These are phyloP conservation scores for Thermothielavioides terrestris DNA, from an alignment of 495 filamentous ascomycete species.

Conservation along the genomic window DNA sequence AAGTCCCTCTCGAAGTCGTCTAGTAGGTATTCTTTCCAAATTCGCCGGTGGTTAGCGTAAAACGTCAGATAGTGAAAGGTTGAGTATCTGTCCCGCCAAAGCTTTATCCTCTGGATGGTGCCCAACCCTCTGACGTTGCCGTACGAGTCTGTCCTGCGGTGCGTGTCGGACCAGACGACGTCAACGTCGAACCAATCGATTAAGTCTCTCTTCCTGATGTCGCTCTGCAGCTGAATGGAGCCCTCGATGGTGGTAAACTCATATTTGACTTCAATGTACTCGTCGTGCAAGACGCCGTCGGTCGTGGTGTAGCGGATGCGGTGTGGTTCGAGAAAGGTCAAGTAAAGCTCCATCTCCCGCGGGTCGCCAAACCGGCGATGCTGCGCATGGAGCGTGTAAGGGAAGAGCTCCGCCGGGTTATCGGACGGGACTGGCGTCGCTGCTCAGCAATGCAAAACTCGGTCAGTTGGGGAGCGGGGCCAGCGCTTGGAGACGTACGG, in stretches of 20 bases:
- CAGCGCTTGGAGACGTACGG: constrained; percentile 21
- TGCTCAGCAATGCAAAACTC: background rate
- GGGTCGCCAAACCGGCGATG: constrained; percentile 29
- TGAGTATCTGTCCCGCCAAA: constrained; percentile 30
- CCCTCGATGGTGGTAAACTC: constrained; percentile 30
- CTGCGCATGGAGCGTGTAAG: constrained; percentile 26
- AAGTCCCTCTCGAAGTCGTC: constrained; percentile 26
- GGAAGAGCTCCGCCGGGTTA: constrained; percentile 22
- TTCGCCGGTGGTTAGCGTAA: constrained; percentile 26
- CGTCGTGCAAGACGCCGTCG: constrained; percentile 25
- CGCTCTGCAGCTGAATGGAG: constrained; percentile 28
- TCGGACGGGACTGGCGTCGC: constrained; percentile 23
- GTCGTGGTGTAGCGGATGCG: constrained; percentile 26
- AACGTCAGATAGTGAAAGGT: constrained; percentile 28
- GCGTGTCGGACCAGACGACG: constrained; percentile 28
- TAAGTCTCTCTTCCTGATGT: constrained; percentile 25
- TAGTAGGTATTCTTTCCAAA: constrained; percentile 28
- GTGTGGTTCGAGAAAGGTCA: constrained; percentile 27
- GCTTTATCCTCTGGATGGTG: constrained; percentile 30
- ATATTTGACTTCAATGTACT: constrained; percentile 29
- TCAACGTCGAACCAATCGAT: constrained; percentile 32
- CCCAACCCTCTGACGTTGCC: constrained; percentile 29
- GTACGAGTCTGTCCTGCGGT: constrained; percentile 27
- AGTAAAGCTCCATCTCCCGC: constrained; percentile 27
- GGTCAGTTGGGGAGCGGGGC: background rate